Percentiles rank a stretch among this genome's conserved stretches.
phyloP scores from a whole-genome alignment of 257 asterid species.

The Primulina eburnea region DNA sequence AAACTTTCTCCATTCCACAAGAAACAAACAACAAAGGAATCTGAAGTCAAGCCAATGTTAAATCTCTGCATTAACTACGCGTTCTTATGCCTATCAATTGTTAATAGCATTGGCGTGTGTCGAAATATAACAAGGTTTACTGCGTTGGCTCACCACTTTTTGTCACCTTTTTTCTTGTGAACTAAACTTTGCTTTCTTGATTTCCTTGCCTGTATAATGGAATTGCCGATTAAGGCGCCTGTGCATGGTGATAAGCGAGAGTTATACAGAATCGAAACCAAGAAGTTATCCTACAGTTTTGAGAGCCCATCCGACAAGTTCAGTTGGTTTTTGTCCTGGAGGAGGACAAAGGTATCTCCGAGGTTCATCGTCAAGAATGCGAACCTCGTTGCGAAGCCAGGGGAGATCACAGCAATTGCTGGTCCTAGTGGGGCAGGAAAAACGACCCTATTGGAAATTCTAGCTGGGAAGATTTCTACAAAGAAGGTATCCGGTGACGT shows the following conservation, averaged over 20 bases:
- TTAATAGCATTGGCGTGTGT: constrained; percentile 1
- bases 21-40: constrained; percentile 23
- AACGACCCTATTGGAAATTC: constrained; percentile 70
- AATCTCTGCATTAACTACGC: constrained; percentile 24
- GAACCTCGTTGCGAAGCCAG: constrained; percentile 58
- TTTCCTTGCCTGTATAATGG: constrained; percentile 42
- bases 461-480: constrained; percentile 58
- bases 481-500: constrained; percentile 52
- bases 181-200: constrained; percentile 13
- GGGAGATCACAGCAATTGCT: constrained; percentile 79
- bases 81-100: constrained; percentile 8
- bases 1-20: constrained; percentile 29
- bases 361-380: constrained; percentile 56
- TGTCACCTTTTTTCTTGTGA: not conserved
- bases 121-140: constrained; percentile 41
- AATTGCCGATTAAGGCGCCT: constrained; percentile 46
- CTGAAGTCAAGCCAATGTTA: constrained; percentile 40
- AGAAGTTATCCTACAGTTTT: constrained; percentile 46
- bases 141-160: constrained; percentile 68
- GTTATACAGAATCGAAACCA: constrained; percentile 50
- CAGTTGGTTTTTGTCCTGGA: constrained; percentile 25
- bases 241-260: constrained; percentile 24
- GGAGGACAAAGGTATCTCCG: constrained; percentile 24
- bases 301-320: constrained; percentile 27
- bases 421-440: constrained; percentile 97